phyloP scores from a whole-genome alignment of 2,329 filamentous ascomycete genomes.

The Trichothecium roseum region DNA sequence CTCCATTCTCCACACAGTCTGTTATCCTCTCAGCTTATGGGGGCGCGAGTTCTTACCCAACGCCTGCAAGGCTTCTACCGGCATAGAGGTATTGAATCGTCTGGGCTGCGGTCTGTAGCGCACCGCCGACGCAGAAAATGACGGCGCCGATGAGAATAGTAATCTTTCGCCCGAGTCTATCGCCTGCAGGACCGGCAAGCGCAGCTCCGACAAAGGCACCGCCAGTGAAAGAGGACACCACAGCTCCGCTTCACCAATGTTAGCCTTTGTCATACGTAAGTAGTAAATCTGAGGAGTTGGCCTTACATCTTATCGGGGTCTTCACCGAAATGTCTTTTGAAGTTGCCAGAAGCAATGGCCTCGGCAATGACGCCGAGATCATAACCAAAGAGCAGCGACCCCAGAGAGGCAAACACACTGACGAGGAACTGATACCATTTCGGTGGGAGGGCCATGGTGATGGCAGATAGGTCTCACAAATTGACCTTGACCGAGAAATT shows the following conservation, averaged over 20 bases:
- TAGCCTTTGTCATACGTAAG: not conserved
- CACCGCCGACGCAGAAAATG: constrained; percentile 63
- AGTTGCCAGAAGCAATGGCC: constrained; percentile 6
- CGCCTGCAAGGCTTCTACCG: constrained; percentile 58
- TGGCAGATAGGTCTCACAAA: not conserved
- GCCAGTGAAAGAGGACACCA: constrained; percentile 63
- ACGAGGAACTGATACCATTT: constrained; percentile 41
- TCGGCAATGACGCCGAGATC: constrained; percentile 26
- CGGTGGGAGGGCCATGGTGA: constrained; percentile 28
- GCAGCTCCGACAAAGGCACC: constrained; percentile 62
- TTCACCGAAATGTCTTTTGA: constrained; percentile 5
- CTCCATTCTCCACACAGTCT: too few relatives aligned
- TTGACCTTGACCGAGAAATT: too few relatives aligned
- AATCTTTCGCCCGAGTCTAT: constrained; percentile 55
- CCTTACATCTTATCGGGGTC: constrained; percentile 26
- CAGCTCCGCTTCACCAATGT: constrained; percentile 41
- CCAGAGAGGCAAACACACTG: constrained; percentile 43
- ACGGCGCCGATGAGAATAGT: constrained; percentile 64
- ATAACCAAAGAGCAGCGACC: constrained; percentile 44
- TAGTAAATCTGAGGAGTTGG: constrained; percentile 4
- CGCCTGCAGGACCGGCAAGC: constrained; percentile 51
- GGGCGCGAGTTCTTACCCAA: constrained; percentile 26
- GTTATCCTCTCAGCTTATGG: not conserved
- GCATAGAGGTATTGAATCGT: constrained; percentile 52
- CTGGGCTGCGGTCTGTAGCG: constrained; percentile 59